Evolutionary conservation across 2,329 filamentous ascomycete genomes (phyloP).

Genomic region (Cladophialophora immunda): DNA sequence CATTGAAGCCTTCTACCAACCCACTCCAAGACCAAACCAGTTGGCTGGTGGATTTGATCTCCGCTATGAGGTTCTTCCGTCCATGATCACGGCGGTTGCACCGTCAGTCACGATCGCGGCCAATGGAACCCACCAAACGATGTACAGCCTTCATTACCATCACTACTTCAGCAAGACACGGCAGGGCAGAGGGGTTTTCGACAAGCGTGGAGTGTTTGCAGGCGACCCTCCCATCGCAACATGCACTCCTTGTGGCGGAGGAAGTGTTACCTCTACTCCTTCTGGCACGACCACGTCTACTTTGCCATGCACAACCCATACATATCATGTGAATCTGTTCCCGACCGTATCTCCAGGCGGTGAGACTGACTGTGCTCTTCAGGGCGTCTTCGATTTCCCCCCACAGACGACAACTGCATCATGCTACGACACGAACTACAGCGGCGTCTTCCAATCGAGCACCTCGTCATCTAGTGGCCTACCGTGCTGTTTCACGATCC

Average conservation of each 20-base stretch:
- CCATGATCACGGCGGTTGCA: constrained; percentile 38
- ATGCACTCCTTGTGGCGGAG: constrained; percentile 36
- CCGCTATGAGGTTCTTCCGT: constrained; percentile 34
- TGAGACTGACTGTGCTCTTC: background rate
- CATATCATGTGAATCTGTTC: constrained; percentile 29
- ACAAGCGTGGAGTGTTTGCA: constrained; percentile 37
- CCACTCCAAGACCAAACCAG: constrained; percentile 37
- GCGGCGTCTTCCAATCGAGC: constrained; percentile 29
- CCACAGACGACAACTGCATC: constrained; percentile 15
- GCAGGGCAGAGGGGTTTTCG: constrained; percentile 31
- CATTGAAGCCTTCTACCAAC: constrained; percentile 22
- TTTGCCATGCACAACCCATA: constrained; percentile 26
- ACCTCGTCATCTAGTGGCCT: constrained; percentile 27
- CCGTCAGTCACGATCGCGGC: constrained; percentile 30
- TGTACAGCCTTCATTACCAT: constrained; percentile 39
- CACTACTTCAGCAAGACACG: constrained; percentile 33
- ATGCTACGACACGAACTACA: constrained; percentile 37
- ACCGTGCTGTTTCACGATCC: constrained; percentile 38
- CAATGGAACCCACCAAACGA: constrained; percentile 33
- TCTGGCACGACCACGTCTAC: constrained; percentile 16
- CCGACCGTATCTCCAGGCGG: background rate
- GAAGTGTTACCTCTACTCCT: background rate
- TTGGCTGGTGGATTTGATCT: constrained; percentile 31
- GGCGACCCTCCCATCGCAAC: constrained; percentile 35
- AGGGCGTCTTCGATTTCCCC: constrained; percentile 38